Evolutionary conservation across 768 basidiomycete species (phyloP), one percentile per base, ranked within the genome.

Genomic region (Pleurotus platypus): DNA sequence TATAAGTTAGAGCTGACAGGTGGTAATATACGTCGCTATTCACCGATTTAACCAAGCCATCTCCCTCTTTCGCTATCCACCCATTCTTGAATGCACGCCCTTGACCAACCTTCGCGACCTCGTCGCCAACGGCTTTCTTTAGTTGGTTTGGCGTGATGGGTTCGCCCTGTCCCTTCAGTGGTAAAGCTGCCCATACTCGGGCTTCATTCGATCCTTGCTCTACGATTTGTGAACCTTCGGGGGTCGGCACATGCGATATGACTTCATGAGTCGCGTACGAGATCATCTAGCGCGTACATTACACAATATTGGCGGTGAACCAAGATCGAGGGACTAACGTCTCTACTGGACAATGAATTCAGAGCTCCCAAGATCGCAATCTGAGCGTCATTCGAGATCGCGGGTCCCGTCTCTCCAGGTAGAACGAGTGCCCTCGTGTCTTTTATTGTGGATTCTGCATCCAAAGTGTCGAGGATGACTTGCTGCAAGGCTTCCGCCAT

Each of bases 11-110:
- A 22, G 15, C 40, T 30, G 43, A 45, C n/a, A 30, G 7, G 59
- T 43, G 49, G 11, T 26, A 26, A 5, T 27, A 12, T 24, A 40
- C 39, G n/a, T 22, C 39, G 81, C 91, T 62, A 60, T 35, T 35
- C 30, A 96, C 95, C 60, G 87, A 77, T 75, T 90, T 90, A 46
- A 96, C 84, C 62, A 99, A 83, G 16, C 90, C 92, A 60, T 84
- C 81, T 6, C 90, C 92, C 61, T 96, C 90, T 71, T 98, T 98
- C 18, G 78, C 80, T 60, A 98, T 93, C 97, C 97, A 99, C 56
- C 90, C 91, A 64, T 90, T 94, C 76, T 95, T 98, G 82, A 99
- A 97, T 16, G 96, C 97, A 61, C 90, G 83, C 7, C 89, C 89
- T 74, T 98, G 97, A 0, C 97, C 97, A 57, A 98, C 83, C 74